These are phyloP conservation scores for Hortiboletus flavorubellus DNA, from an alignment of 768 basidiomycete species.

Conservation along the genomic window DNA sequence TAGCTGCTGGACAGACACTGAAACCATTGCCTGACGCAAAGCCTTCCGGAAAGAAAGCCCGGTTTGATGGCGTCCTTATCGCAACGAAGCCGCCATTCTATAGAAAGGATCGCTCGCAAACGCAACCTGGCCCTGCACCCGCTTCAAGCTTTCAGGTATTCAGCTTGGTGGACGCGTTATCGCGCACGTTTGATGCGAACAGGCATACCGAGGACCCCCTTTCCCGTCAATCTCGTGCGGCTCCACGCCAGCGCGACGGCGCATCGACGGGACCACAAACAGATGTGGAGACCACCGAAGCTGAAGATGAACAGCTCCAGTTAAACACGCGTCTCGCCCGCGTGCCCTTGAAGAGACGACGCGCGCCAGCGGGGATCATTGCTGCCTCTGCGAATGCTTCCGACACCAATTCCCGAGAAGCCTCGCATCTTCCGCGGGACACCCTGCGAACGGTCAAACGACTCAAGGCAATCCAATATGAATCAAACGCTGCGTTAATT, in stretches of 20 bases:
- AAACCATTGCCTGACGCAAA: background rate
- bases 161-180: constrained; percentile 24
- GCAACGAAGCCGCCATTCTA: constrained; percentile 1
- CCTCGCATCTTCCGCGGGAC: background rate
- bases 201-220: background rate
- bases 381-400: background rate
- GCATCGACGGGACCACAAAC: constrained; percentile 11
- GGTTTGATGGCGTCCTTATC: constrained; percentile 27
- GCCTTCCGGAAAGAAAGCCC: constrained; percentile 13
- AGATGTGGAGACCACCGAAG: constrained; percentile 23
- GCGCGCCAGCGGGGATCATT: background rate
- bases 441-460: constrained; percentile 14
- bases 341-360: constrained; percentile 1
- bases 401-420: constrained; percentile 16
- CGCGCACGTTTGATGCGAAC: constrained; percentile 28
- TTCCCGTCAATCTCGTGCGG: background rate
- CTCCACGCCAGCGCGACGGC: background rate
- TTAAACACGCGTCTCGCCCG: constrained; percentile 13
- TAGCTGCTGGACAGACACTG: background rate
- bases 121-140: background rate
- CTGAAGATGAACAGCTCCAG: constrained; percentile 17
- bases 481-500: constrained; percentile 13
- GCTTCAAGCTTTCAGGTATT: background rate
- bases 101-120: background rate
- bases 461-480: constrained; percentile 21